Evolutionary conservation across 805 yeast species (phyloP), one percentile per base, ranked within the genome.

Genomic region (Candida lessepsii): DNA sequence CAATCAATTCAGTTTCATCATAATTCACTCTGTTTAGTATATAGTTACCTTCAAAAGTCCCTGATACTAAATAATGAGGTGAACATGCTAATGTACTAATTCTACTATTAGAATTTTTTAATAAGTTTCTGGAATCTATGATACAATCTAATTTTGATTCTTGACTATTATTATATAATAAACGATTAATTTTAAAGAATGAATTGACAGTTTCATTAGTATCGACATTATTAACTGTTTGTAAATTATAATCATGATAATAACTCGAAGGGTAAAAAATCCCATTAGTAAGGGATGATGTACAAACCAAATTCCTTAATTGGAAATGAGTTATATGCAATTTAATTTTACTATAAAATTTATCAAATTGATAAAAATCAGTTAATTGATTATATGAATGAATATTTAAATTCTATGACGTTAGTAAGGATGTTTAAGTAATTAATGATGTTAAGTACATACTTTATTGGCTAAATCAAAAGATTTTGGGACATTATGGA

Each of bases 271-370:
- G 70, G 40, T 66, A 68, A 47, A 54, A 68, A n/a, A 68, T 58
- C 5, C 72, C 72, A 31, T 57, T 58, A 9, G 57, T 52, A 38
- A 50, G 50, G 33, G 53, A 57, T 9, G 57, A 56, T 23, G 61
- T 63, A 40, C 67, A 65, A 7, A 80, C 69, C 35, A 78, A 57
- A 41, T 76, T 71, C 11, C 84, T 58, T 24, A 80, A 60, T 57
- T 79, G 84, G 53, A 78, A 78, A 60, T 80, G 84, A 14, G 73
- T 69, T 9, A 77, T 60, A 46, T 67, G 70, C 5, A 80, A 75
- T 37, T 67, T 70, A 7, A 80, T 65, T 43, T 60, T 56, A 42
- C 68, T 55, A 57, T 56, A 71, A 47, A 68, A 73, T 37, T 58
- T 60, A 25, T 64, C 56, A 45, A 67, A 70, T 42, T 50, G 52